Conservation (phyloP, 192 early-diverging fungal species). For the Pilaira anomala region DNA sequence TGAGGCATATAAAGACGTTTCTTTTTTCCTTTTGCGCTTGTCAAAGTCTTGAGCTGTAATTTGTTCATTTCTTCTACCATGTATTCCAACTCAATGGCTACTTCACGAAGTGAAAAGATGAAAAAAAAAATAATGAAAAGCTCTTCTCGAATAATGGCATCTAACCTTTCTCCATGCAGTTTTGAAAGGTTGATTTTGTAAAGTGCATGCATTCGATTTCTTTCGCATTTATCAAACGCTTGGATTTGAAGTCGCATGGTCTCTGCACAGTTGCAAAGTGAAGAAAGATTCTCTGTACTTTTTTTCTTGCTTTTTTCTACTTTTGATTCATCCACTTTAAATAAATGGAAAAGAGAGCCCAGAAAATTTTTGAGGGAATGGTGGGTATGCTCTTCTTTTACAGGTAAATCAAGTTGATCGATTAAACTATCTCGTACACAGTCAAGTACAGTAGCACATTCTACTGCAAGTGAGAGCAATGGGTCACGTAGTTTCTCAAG, state of each 20-base stretch:
- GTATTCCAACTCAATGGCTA: slow-evolving; percentile 40
- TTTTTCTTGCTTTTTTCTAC: slow-evolving; percentile 3
- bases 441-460: slow-evolving; percentile 32
- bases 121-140: slow-evolving; percentile 52
- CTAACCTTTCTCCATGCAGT: background rate
- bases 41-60: background rate
- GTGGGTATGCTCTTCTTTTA: slow-evolving; percentile 14
- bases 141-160: slow-evolving; percentile 39
- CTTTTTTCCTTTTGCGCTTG: slow-evolving; percentile 13
- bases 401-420: no score
- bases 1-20: slow-evolving; percentile 31
- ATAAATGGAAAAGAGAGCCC: slow-evolving; percentile 13
- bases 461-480: slow-evolving; percentile 35
- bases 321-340: slow-evolving; percentile 8
- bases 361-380: slow-evolving; percentile 1
- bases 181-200: slow-evolving; percentile 2
- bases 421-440: slow-evolving; percentile 17
- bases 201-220: slow-evolving; percentile 17
- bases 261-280: slow-evolving; percentile 21
- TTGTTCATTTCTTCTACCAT: slow-evolving; percentile 13
- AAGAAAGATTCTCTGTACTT: background rate
- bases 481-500: slow-evolving; percentile 46
- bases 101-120: slow-evolving; percentile 45
- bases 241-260: slow-evolving; percentile 7
- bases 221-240: slow-evolving; percentile 28